Conservation (phyloP, 768 basidiomycete species). For the Termitomyces sp. region DNA sequence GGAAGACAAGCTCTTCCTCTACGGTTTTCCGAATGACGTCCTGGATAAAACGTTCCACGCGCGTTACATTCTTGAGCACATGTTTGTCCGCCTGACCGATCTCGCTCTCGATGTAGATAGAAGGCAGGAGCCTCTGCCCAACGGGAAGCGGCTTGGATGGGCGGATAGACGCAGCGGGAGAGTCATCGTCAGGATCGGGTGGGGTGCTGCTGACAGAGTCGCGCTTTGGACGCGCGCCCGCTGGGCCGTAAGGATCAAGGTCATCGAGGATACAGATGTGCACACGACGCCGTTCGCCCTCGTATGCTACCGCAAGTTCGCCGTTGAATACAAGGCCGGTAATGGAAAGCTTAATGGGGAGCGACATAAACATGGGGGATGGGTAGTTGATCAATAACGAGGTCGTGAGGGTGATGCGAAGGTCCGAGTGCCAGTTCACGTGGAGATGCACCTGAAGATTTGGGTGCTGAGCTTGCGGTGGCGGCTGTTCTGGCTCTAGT, state of each 20-base stretch:
- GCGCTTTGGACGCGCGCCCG: constrained; percentile 49
- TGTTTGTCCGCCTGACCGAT: constrained; percentile 96
- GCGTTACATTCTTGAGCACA: constrained; percentile 91
- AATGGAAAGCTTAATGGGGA: constrained; percentile 92
- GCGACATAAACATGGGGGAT: constrained; percentile 92
- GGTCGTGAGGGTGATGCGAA: constrained; percentile 86
- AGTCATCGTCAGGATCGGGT: constrained; percentile 62
- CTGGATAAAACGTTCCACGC: constrained; percentile 93
- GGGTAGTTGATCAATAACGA: constrained; percentile 97
- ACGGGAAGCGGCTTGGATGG: constrained; percentile 68
- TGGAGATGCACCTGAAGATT: constrained; percentile 89
- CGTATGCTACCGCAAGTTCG: constrained; percentile 89
- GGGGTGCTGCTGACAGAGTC: constrained; percentile 45
- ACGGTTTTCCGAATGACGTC: constrained; percentile 93
- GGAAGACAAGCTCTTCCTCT: constrained; percentile 95
- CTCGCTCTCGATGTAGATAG: constrained; percentile 92
- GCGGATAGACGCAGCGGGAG: constrained; percentile 33
- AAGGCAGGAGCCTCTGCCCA: constrained; percentile 80
- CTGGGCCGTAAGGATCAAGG: constrained; percentile 79
- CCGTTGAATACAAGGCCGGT: constrained; percentile 85
- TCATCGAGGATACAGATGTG: constrained; percentile 91
- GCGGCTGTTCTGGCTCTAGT: constrained; percentile 3
- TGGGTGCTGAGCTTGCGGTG: constrained; percentile 29
- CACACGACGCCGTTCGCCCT: constrained; percentile 74
- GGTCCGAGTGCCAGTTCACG: constrained; percentile 82